Percentiles rank a stretch among this genome's conserved stretches.
Evolutionary conservation across 208 protist genomes (phyloP).

Genomic region (Leishmania braziliensis): DNA sequence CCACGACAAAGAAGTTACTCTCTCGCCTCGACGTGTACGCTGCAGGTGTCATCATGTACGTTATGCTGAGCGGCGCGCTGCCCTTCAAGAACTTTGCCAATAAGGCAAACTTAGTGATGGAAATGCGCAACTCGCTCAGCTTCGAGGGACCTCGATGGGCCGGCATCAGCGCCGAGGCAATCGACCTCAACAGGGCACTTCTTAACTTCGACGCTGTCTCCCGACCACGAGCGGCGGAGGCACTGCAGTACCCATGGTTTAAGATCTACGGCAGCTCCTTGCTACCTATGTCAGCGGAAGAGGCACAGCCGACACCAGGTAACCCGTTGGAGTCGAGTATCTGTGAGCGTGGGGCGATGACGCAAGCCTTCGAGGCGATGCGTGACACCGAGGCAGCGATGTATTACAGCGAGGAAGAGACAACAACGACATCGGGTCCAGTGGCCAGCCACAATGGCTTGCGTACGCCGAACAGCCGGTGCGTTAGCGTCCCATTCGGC

Average conservation of each 20-base stretch:
- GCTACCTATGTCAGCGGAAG: not conserved
- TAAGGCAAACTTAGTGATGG: slow-evolving; percentile 56
- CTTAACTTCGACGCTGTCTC: slow-evolving; percentile 54
- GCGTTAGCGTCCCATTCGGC: slow-evolving; percentile 31
- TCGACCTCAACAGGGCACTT: slow-evolving; percentile 50
- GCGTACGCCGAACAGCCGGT: slow-evolving; percentile 34
- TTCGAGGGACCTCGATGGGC: slow-evolving; percentile 70
- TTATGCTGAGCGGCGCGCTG: slow-evolving; percentile 78
- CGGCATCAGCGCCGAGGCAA: slow-evolving; percentile 53
- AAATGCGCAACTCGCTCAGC: slow-evolving; percentile 70
- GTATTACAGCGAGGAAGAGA: slow-evolving; percentile 20
- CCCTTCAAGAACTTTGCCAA: slow-evolving; percentile 74
- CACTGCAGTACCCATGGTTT: slow-evolving; percentile 71
- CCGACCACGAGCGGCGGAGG: slow-evolving; percentile 58
- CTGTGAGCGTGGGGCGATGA: slow-evolving; percentile 56
- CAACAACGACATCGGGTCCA: not conserved
- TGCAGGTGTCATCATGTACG: slow-evolving; percentile 78
- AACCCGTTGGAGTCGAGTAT: slow-evolving; percentile 44
- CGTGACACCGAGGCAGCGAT: slow-evolving; percentile 32
- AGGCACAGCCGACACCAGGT: slow-evolving; percentile 7
- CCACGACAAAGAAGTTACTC: slow-evolving; percentile 69
- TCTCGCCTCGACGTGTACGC: slow-evolving; percentile 80
- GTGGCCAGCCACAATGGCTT: slow-evolving; percentile 1
- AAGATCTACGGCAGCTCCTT: slow-evolving; percentile 11
- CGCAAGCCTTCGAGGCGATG: slow-evolving; percentile 70